Percentiles rank a stretch among this genome's conserved stretches.
Conservation (phyloP, 352 stramenopile genomes). For the Pythium apleroticum region DNA sequence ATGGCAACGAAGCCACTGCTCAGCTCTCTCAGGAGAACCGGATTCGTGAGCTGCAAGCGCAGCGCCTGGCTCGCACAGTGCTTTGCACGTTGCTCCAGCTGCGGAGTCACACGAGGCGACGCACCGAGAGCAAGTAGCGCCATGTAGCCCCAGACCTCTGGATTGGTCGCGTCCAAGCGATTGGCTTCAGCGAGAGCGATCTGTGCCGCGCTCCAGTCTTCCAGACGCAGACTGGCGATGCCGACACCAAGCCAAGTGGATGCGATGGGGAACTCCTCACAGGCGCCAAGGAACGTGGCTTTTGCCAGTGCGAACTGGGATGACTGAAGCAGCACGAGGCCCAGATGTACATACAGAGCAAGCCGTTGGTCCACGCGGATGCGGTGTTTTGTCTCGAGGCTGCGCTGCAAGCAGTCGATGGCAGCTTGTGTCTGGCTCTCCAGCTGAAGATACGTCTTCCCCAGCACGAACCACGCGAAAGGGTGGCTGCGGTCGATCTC, state of each 20-base stretch:
- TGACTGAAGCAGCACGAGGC: slow-evolving; percentile 59
- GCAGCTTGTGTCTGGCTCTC: slow-evolving; percentile 42
- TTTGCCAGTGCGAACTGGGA: slow-evolving; percentile 61
- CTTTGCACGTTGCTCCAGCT: slow-evolving; percentile 45
- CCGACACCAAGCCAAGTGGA: slow-evolving; percentile 81
- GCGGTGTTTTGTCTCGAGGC: slow-evolving; percentile 34
- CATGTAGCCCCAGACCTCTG: slow-evolving; percentile 79
- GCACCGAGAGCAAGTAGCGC: slow-evolving; percentile 51
- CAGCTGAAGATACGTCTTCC: slow-evolving; percentile 40
- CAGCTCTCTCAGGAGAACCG: slow-evolving; percentile 69
- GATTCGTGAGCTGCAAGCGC: slow-evolving; percentile 58
- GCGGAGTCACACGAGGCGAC: slow-evolving; percentile 22
- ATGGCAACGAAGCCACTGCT: slow-evolving; percentile 79
- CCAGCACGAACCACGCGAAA: slow-evolving; percentile 58
- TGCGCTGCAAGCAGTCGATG: slow-evolving; percentile 55
- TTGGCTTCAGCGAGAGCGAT: slow-evolving; percentile 77
- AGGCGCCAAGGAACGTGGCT: slow-evolving; percentile 51
- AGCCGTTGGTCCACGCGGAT: slow-evolving; percentile 40
- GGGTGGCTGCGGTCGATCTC: slow-evolving; percentile 57
- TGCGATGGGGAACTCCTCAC: slow-evolving; percentile 61
- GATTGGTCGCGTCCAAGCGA: slow-evolving; percentile 57
- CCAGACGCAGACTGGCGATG: slow-evolving; percentile 64
- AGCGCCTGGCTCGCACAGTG: slow-evolving; percentile 63
- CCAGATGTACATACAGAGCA: slow-evolving; percentile 53
- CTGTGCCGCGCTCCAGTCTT: slow-evolving; percentile 55